A percentile compares a stretch with the other conserved stretches of the same genome.
Conservation (phyloP, 495 filamentous ascomycete genomes). For the Tuber brumale region DNA sequence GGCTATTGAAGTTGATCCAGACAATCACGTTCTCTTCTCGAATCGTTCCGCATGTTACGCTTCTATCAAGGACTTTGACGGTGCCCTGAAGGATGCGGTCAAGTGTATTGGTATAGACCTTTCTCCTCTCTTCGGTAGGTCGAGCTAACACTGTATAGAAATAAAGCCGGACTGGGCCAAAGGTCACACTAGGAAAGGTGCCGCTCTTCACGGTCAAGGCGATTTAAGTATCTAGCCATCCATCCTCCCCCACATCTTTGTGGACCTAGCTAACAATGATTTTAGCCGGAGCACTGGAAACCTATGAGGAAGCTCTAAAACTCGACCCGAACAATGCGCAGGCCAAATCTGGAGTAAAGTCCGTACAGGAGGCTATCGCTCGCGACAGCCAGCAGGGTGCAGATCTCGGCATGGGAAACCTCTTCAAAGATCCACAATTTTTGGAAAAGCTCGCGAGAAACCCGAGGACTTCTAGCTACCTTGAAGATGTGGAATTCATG, state of each 20-base stretch:
- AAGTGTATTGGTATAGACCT: constrained; percentile 58
- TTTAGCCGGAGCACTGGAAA: constrained; percentile 68
- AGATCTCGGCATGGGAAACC: constrained; percentile 64
- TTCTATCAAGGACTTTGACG: constrained; percentile 77
- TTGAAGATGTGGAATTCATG: constrained; percentile 88
- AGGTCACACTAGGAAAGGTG: constrained; percentile 86
- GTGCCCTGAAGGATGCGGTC: constrained; percentile 79
- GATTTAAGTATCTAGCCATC: constrained; percentile 58
- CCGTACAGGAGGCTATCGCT: constrained; percentile 82
- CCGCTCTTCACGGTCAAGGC: constrained; percentile 77
- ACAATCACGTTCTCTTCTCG: constrained; percentile 93
- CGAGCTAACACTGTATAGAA: constrained; percentile 44
- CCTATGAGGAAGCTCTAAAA: constrained; percentile 87
- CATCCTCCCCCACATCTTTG: neutral
- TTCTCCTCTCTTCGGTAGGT: neutral
- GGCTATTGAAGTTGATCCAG: constrained; percentile 80
- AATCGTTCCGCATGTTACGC: constrained; percentile 96
- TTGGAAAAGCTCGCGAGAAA: constrained; percentile 85
- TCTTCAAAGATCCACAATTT: constrained; percentile 89
- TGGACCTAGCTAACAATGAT: constrained; percentile 4
- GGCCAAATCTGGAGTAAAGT: constrained; percentile 75
- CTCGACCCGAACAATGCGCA: constrained; percentile 86
- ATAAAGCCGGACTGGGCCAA: constrained; percentile 98
- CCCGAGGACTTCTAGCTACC: constrained; percentile 79
- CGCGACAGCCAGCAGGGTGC: constrained; percentile 60